These are phyloP conservation scores for Coniferiporia weirii DNA, from an alignment of 1,284 basidiomycete species.

Conservation along the genomic window DNA sequence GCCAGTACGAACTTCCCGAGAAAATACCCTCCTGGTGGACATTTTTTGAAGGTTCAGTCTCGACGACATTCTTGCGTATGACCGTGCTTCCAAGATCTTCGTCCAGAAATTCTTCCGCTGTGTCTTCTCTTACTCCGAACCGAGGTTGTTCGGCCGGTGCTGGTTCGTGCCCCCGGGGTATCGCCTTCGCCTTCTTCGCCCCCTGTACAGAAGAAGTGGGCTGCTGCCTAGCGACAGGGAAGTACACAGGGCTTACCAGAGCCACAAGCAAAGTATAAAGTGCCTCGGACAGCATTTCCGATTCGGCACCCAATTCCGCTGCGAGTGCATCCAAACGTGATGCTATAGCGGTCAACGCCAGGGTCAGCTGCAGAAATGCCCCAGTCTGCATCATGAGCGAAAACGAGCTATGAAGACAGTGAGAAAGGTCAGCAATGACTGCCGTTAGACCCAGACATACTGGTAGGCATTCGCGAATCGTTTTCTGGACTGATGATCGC, in stretches of 20 bases:
- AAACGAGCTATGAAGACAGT: slow-evolving; percentile 43
- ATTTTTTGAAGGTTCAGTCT: neutral
- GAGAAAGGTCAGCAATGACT: slow-evolving; percentile 3
- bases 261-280: slow-evolving; percentile 27
- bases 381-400: slow-evolving; percentile 60
- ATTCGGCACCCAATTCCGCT: slow-evolving; percentile 32
- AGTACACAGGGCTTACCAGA: slow-evolving; percentile 10
- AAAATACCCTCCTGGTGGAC: neutral
- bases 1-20: neutral
- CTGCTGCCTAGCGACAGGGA: neutral
- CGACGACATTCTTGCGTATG: neutral
- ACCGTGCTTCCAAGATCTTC: slow-evolving; percentile 23
- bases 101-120: slow-evolving; percentile 5
- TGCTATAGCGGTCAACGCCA: slow-evolving; percentile 54
- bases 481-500: slow-evolving; percentile 40
- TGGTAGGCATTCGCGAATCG: slow-evolving; percentile 43
- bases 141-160: neutral
- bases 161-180: neutral
- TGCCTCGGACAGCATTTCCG: slow-evolving; percentile 29
- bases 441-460: slow-evolving; percentile 32
- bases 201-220: neutral
- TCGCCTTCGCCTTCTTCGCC: neutral
- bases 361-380: slow-evolving; percentile 61
- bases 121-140: neutral
- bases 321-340: slow-evolving; percentile 51